phyloP scores from a whole-genome alignment of 1,284 basidiomycete genomes.

The Cryptococcus depauperatus region DNA sequence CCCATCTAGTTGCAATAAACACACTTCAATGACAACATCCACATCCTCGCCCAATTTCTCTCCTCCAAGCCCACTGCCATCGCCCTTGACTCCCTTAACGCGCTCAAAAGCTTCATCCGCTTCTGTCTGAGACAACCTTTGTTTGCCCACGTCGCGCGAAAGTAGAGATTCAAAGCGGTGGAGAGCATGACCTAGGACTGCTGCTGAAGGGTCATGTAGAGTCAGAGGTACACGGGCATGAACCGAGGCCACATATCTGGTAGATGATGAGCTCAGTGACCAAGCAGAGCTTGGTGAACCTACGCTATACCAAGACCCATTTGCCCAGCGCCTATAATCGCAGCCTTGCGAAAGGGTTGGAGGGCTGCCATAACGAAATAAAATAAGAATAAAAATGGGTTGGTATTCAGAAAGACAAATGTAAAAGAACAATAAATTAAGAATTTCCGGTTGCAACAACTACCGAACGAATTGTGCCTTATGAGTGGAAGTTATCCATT shows the following conservation, averaged over 20 bases:
- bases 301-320: constrained; percentile 44
- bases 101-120: constrained; percentile 65
- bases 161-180: constrained; percentile 58
- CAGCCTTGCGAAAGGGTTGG: constrained; percentile 26
- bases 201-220: constrained; percentile 33
- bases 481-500: too few species aligned
- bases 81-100: constrained; percentile 52
- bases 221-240: constrained; percentile 34
- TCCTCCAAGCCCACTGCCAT: constrained; percentile 23
- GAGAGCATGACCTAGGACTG: constrained; percentile 28
- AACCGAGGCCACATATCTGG: constrained; percentile 39
- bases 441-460: too few species aligned
- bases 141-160: constrained; percentile 80
- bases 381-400: background rate
- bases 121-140: constrained; percentile 59
- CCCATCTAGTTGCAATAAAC: constrained; percentile 14
- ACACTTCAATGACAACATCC: constrained; percentile 82
- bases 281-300: constrained; percentile 7
- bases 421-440: too few species aligned
- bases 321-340: constrained; percentile 42
- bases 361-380: constrained; percentile 11
- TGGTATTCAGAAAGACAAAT: too few species aligned
- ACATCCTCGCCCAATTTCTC: constrained; percentile 56
- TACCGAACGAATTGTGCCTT: too few species aligned
- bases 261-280: background rate